A percentile compares a stretch with the other conserved stretches of the same genome.
phyloP scores from a whole-genome alignment of 257 asterid species.

The Capsicum baccatum region DNA sequence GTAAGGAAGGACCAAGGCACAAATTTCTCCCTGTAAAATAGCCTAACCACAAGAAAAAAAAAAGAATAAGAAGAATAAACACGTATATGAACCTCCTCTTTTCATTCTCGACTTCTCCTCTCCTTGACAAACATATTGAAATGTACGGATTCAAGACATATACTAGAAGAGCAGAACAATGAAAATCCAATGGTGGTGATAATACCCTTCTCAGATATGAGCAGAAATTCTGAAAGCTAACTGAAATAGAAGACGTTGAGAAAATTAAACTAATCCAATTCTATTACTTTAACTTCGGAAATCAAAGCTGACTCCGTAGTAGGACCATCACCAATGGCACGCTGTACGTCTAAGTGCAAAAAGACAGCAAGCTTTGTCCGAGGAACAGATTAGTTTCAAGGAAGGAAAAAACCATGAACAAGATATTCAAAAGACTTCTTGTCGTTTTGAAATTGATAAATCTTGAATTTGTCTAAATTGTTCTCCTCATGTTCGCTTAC shows the following conservation, averaged over 20 bases:
- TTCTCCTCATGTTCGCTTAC: not conserved
- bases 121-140: not conserved
- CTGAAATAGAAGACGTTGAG: not conserved
- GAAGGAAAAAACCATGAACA: not conserved
- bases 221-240: not conserved
- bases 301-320: not conserved
- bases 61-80: too few relatives aligned
- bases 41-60: not conserved
- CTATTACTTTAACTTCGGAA: not conserved
- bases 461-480: not conserved
- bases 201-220: not conserved
- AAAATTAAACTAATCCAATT: not conserved
- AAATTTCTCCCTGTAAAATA: not conserved
- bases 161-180: not conserved
- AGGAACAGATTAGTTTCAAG: not conserved
- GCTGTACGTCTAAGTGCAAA: too few relatives aligned
- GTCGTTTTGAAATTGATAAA: not conserved
- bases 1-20: not conserved
- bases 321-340: too few relatives aligned
- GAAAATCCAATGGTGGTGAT: not conserved
- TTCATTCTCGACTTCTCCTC: not conserved
- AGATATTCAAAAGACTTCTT: not conserved
- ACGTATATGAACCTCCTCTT: not conserved
- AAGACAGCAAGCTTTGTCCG: too few relatives aligned
- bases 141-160: not conserved